Percentiles rank a stretch among this genome's conserved stretches.
These are phyloP conservation scores for Neurospora sp. DNA, from an alignment of 495 filamentous ascomycete genomes.

Conservation along the genomic window DNA sequence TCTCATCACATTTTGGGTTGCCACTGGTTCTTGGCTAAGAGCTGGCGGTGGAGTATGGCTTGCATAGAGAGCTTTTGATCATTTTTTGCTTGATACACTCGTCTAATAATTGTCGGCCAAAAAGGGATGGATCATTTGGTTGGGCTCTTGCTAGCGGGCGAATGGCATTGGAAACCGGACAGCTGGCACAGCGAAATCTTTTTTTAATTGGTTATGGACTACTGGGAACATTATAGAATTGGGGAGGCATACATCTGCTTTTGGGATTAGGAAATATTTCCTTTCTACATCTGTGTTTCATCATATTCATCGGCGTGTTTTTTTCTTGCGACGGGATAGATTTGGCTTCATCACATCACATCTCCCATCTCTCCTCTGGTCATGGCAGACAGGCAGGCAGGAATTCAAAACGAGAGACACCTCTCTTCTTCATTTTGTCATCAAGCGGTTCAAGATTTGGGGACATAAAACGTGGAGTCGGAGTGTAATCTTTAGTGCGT, in stretches of 20 bases:
- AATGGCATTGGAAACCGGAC: constrained; percentile 1
- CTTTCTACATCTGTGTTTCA: background rate
- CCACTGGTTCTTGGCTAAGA: background rate
- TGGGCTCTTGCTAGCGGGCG: background rate
- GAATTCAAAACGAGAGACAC: background rate
- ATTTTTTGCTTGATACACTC: background rate
- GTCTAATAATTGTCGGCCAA: constrained; percentile 3
- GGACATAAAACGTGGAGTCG: background rate
- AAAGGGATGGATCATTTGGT: background rate
- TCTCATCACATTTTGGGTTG: background rate
- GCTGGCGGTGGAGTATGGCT: background rate
- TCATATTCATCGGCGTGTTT: background rate
- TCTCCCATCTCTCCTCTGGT: background rate
- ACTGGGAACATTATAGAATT: background rate
- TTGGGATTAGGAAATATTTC: background rate
- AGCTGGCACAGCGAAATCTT: constrained; percentile 1
- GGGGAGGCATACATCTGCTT: background rate
- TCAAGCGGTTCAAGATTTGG: background rate
- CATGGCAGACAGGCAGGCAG: background rate
- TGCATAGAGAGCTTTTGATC: background rate
- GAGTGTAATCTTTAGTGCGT: background rate
- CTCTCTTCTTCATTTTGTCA: background rate
- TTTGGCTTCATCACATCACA: background rate
- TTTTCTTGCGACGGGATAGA: background rate
- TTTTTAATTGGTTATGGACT: constrained; percentile 3